Base-by-base conservation (phyloP, 2,329 filamentous ascomycete species). In the Aspergillus thermomutatus region DNA sequence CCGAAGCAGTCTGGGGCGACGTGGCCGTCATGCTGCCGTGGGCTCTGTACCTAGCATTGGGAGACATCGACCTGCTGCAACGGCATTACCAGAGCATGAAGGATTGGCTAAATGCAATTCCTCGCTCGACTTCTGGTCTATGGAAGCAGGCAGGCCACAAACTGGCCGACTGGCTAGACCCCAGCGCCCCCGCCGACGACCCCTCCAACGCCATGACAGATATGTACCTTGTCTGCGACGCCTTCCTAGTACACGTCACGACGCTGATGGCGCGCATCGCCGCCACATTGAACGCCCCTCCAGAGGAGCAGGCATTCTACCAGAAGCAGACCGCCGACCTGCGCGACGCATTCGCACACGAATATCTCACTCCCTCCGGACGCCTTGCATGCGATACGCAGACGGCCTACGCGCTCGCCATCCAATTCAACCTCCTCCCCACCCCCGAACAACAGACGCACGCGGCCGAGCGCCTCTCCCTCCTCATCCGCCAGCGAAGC, bases 141-240 rank as follows among this genome's bases (percentile, higher is more conserved):
- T 60, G 57, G 57, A 53, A 60, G 43, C 27, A 57, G 0, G 52
- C 54, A 8, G 48, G 47, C 11, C 57, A 67, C 60, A 71, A 76
- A 55, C 68, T 68, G 8, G 72, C 61, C 3, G 74, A 76, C 61
- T 77, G 74, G 73, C 60, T 76, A 0, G 74, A 77, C 54, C 74
- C 73, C 1, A 63, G 62, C 8, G 68, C 73, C 1, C 73, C 71
- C 1, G 52, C 68, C 5, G 66, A 70, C 11, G 60, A 65, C 4
- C 68, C 73, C 3, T 69, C 67, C 0, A 56, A 62, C 19, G 68
- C 65, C 10, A 66, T 63, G 6, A 71, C 71, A 17, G 60, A 70
- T 54, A 58, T 60, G 19, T 57, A 61, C 26, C 65, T 75, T 11
- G 73, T 75, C 8, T 17, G 57, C 9, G 70, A 75, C 45, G 69